A percentile compares a stretch with the other conserved stretches of the same genome.
These are phyloP conservation scores for Henckelia pumila DNA, from an alignment of 257 asterid genomes.

Conservation along the genomic window DNA sequence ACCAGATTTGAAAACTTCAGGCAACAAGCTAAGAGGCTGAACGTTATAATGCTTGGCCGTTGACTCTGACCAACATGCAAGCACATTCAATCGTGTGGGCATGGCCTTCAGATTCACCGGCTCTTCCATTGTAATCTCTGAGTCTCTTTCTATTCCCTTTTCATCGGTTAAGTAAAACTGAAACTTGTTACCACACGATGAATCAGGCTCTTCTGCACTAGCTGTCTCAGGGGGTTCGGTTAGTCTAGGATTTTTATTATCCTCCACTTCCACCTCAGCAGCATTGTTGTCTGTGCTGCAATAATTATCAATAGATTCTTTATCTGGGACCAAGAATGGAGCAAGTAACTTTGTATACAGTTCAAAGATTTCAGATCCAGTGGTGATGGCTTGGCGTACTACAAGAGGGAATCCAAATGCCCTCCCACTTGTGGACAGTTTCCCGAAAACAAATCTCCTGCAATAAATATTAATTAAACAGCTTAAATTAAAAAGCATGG, in stretches of 20 bases:
- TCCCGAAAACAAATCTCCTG: slow-evolving; percentile 58
- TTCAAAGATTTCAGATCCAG: slow-evolving; percentile 57
- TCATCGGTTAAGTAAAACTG: slow-evolving; percentile 67
- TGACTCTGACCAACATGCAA: slow-evolving; percentile 72
- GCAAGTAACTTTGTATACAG: slow-evolving; percentile 51
- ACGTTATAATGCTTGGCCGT: slow-evolving; percentile 44
- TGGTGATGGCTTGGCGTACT: slow-evolving; percentile 43
- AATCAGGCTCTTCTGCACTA: slow-evolving; percentile 43
- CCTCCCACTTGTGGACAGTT: slow-evolving; percentile 49
- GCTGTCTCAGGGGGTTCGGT: slow-evolving; percentile 34
- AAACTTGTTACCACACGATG: slow-evolving; percentile 41
- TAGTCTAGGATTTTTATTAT: slow-evolving; percentile 32
- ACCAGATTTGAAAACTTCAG: slow-evolving; percentile 77
- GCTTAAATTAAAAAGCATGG: slow-evolving; percentile 17
- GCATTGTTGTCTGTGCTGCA: slow-evolving; percentile 31
- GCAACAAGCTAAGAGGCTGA: slow-evolving; percentile 53
- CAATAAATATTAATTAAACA: slow-evolving; percentile 23
- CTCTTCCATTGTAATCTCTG: slow-evolving; percentile 57
- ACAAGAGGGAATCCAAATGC: slow-evolving; percentile 78
- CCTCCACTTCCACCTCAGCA: slow-evolving; percentile 41
- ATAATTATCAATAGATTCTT: slow-evolving; percentile 30
- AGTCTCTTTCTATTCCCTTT: slow-evolving; percentile 44
- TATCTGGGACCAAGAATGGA: slow-evolving; percentile 51
- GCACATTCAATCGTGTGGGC: slow-evolving; percentile 54
- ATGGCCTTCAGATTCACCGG: slow-evolving; percentile 38